Conservation (phyloP, 495 filamentous ascomycete genomes). For the Penicillium parvum region DNA sequence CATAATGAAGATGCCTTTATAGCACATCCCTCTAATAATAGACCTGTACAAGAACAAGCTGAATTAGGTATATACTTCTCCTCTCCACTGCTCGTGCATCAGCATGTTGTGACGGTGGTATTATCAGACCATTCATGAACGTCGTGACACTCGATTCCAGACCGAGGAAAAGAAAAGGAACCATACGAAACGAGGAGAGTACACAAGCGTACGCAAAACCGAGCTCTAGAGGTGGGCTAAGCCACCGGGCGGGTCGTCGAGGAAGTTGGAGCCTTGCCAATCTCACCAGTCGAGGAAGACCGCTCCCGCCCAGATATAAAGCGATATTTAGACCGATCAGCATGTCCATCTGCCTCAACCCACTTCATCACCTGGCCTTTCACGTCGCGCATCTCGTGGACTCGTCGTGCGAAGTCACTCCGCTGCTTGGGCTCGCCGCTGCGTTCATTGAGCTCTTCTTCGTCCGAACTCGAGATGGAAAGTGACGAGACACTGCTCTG, state of each 20-base stretch:
- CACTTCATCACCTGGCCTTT: slow-evolving; percentile 40
- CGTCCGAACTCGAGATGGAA: slow-evolving; percentile 67
- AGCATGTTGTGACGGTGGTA: background rate
- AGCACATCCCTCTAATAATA: no score
- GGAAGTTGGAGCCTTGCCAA: background rate
- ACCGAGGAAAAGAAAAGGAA: slow-evolving; percentile 9
- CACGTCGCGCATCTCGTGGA: slow-evolving; percentile 41
- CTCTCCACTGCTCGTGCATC: background rate
- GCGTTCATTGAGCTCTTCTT: slow-evolving; percentile 62
- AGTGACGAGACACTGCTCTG: slow-evolving; percentile 50
- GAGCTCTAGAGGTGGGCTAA: slow-evolving; percentile 2
- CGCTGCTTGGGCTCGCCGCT: slow-evolving; percentile 34
- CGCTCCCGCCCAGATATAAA: slow-evolving; percentile 17
- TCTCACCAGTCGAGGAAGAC: slow-evolving; percentile 12
- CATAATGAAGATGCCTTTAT: no score
- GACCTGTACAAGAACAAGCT: background rate
- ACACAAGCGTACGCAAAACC: background rate
- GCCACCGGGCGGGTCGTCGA: background rate
- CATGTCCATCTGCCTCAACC: slow-evolving; percentile 32
- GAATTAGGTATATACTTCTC: background rate
- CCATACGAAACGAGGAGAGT: background rate
- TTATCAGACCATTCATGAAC: slow-evolving; percentile 15
- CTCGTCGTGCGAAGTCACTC: slow-evolving; percentile 26
- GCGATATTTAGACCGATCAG: slow-evolving; percentile 17
- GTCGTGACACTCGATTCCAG: slow-evolving; percentile 22